phyloP scores from a whole-genome alignment of 2,329 filamentous ascomycete species.

The Thielaviopsis punctulata region DNA sequence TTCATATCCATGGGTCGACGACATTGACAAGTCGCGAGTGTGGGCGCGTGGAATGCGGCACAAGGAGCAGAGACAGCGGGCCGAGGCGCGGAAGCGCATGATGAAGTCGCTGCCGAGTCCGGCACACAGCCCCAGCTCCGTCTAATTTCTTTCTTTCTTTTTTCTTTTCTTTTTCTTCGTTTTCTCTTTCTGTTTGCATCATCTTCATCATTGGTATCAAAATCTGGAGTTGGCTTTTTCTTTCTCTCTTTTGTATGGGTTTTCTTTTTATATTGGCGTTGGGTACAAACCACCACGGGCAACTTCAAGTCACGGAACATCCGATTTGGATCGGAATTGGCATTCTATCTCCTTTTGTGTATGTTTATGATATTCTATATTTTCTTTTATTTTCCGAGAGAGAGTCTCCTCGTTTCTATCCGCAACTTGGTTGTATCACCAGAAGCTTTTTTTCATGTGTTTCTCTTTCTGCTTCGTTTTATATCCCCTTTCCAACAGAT shows the following conservation, averaged over 20 bases:
- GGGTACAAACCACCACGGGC: too few species aligned
- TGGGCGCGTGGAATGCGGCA: slow-evolving; percentile 20
- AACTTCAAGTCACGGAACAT: too few species aligned
- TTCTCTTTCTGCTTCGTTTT: not conserved
- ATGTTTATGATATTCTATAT: too few species aligned
- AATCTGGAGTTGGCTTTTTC: too few species aligned
- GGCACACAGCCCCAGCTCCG: not conserved
- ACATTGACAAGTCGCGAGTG: slow-evolving; percentile 22
- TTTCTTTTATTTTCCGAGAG: too few species aligned
- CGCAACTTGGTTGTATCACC: not conserved
- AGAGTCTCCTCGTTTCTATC: not conserved
- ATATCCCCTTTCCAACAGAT: not conserved
- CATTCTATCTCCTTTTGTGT: not conserved
- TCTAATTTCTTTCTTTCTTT: not conserved
- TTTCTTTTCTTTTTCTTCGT: not conserved
- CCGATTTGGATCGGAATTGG: too few species aligned
- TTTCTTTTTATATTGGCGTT: not conserved
- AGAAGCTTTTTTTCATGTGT: slow-evolving; percentile 2
- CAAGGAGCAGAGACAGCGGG: slow-evolving; percentile 6
- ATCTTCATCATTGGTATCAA: not conserved
- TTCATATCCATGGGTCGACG: slow-evolving; percentile 27
- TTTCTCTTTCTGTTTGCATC: not conserved
- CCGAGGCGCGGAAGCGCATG: not conserved
- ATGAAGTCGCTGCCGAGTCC: slow-evolving; percentile 8
- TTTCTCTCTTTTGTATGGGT: not conserved